Base-by-base conservation (phyloP, 1,139 yeast species). In the Suhomyces atakaporum region DNA sequence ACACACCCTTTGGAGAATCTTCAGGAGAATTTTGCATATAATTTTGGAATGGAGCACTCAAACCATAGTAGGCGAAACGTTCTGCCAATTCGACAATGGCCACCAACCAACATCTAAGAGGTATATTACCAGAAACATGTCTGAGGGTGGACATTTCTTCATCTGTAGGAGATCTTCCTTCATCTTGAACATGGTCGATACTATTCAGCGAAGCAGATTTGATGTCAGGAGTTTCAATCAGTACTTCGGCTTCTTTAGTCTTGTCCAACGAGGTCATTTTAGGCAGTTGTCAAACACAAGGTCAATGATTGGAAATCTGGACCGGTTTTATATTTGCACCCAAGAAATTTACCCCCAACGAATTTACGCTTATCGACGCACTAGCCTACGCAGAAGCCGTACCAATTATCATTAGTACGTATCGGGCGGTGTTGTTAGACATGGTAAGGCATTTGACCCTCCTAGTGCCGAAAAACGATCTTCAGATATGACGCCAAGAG, bases 1-100 rank as follows among this genome's bases (percentile, higher is more conserved):
- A 69, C n/a, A 80, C 77, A 55, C 94, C 92, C 18, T 68, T 66
- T 29, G 77, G 79, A 29, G 64, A 64, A 37, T 62, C 69, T 32
- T 56, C 45, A 14, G 72, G 71, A 19, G 60, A 52, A 44, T 69
- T 56, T 59, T 83, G 87, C 79, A 84, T 81, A 59, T 84, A 84
- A 62, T 85, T 84, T 60, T 79, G 83, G 64, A 85, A 79, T 14
- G 87, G 83, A 41, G 85, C 82, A 33, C 81, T 70, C 38, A 84
- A 66, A 16, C 58, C 58, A 23, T 53, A 53, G 47, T 49, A 53
- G 24, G 56, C 31, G 33, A 53, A 51, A 15, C 58, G 44, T 35
- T 53, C 56, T 5, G 56, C 50, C 44, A 53, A 49, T 31, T 52
- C 56, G 8, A 53, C 55, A 15, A 51, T 35, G 10, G 56, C 54